Conservation (phyloP, 257 asterid genomes). For the Solanum sitiens region DNA sequence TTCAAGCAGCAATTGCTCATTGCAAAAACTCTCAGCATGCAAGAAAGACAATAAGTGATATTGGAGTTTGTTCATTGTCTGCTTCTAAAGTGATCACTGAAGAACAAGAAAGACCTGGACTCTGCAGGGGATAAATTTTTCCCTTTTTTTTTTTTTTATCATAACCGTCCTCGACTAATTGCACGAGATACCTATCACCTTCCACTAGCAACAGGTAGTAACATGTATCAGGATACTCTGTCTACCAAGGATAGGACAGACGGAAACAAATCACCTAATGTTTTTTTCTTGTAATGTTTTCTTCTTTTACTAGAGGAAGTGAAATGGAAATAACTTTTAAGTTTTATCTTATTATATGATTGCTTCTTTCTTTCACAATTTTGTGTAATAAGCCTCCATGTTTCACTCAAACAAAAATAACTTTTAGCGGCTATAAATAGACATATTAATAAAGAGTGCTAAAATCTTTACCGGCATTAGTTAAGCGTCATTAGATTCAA, state of each 20-base stretch:
- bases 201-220: not conserved
- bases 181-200: not conserved
- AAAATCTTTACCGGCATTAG: no score
- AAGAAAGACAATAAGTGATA: slow-evolving; percentile 27
- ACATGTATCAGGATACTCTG: not conserved
- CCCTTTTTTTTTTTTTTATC: not conserved
- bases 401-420: not conserved
- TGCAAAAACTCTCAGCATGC: slow-evolving; percentile 66
- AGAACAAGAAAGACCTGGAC: slow-evolving; percentile 35
- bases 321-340: not conserved
- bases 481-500: no score
- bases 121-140: slow-evolving; percentile 26
- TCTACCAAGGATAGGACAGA: not conserved
- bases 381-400: not conserved
- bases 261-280: not conserved
- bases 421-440: no score
- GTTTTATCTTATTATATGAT: slow-evolving; percentile 2
- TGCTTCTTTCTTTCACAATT: not conserved
- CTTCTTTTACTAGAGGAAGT: not conserved
- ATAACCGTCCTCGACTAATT: not conserved
- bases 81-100: slow-evolving; percentile 19
- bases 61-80: slow-evolving; percentile 28
- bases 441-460: no score
- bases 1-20: slow-evolving; percentile 91
- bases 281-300: not conserved